phyloP scores from a whole-genome alignment of 768 basidiomycete genomes.

The Leccinum aurantiacum region DNA sequence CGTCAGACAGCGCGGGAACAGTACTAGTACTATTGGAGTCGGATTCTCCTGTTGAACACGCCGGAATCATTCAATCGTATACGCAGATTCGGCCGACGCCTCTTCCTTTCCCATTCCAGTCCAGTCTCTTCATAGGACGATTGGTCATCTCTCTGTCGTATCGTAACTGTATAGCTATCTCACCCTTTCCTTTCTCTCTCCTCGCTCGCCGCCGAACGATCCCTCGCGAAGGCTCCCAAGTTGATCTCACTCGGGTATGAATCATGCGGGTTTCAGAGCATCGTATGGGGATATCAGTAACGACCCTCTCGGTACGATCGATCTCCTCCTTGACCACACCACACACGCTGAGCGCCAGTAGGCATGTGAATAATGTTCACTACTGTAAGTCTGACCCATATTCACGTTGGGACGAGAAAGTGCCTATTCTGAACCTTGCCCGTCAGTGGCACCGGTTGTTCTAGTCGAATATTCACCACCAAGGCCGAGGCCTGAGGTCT shows the following conservation, averaged over 20 bases:
- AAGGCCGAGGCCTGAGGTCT: slow-evolving; percentile 75
- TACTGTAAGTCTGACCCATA: slow-evolving; percentile 47
- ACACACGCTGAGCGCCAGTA: slow-evolving; percentile 25
- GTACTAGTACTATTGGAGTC: no score
- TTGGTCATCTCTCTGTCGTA: no score
- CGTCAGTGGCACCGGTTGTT: slow-evolving; percentile 56
- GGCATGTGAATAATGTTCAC: slow-evolving; percentile 77
- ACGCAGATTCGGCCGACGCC: no score
- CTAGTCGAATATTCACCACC: slow-evolving; percentile 45
- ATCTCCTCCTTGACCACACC: not conserved
- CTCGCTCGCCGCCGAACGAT: no score
- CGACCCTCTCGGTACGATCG: slow-evolving; percentile 64
- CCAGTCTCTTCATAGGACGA: no score
- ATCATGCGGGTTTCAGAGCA: slow-evolving; percentile 56
- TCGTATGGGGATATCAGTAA: slow-evolving; percentile 72
- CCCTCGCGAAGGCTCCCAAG: slow-evolving; percentile 16
- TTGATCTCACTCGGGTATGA: slow-evolving; percentile 51
- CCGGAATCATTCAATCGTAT: no score
- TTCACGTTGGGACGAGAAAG: not conserved
- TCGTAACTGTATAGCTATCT: no score
- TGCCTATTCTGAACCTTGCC: not conserved
- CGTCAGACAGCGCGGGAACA: no score
- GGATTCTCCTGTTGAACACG: no score
- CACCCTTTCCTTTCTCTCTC: no score
- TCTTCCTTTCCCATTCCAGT: no score